Conservation (phyloP, 768 basidiomycete species). For the Candolleomyces eurysporus region DNA sequence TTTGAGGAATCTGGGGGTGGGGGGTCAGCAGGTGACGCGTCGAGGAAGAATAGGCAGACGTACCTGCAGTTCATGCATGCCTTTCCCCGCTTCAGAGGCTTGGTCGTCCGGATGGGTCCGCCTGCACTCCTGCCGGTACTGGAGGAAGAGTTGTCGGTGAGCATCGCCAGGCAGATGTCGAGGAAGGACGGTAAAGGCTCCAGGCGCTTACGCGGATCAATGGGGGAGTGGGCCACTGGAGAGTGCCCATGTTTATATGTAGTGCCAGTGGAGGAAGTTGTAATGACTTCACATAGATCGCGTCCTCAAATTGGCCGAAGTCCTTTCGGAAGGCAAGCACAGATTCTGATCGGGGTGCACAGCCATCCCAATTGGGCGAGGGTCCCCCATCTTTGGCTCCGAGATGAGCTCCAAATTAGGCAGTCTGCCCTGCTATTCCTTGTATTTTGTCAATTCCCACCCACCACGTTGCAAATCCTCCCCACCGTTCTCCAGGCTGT, state of each 20-base stretch:
- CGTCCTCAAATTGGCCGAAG: neutral
- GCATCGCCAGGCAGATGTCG: conserved; percentile 34
- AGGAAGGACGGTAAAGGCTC: conserved; percentile 16
- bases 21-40: neutral
- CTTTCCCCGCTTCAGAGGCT: conserved; percentile 51
- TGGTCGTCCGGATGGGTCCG: conserved; percentile 28
- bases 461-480: conserved; percentile 1
- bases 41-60: conserved; percentile 12
- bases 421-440: neutral
- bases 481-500: conserved; percentile 13
- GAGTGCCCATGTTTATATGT: conserved; percentile 34
- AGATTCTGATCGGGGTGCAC: conserved; percentile 4
- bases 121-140: conserved; percentile 27
- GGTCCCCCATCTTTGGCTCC: neutral
- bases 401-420: neutral
- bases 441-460: neutral
- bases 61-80: conserved; percentile 57
- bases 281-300: conserved; percentile 2
- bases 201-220: conserved; percentile 37
- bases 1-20: conserved; percentile 42
- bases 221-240: conserved; percentile 19
- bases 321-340: neutral
- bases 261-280: neutral
- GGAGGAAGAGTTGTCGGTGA: conserved; percentile 27
- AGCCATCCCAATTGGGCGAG: conserved; percentile 7